phyloP scores from a whole-genome alignment of 192 early-diverging fungal species.

The Thoreauomyces humboldtii region DNA sequence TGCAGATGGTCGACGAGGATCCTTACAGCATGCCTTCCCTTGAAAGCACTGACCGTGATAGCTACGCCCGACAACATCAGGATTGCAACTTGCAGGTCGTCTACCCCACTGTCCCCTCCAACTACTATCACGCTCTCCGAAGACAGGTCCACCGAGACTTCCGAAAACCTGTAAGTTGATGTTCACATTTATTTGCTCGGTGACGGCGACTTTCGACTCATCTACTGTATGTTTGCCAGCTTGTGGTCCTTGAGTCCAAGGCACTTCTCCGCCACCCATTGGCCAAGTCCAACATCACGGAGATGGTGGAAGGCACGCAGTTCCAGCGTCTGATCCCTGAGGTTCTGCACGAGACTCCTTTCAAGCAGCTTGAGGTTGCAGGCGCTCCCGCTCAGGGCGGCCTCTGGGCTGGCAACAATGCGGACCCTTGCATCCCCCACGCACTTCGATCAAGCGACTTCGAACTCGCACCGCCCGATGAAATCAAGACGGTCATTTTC shows the following conservation, averaged over 20 bases:
- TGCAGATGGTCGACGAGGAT: constrained; percentile 94
- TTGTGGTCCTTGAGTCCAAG: constrained; percentile 81
- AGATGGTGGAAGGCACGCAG: constrained; percentile 74
- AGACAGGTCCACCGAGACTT: constrained; percentile 96
- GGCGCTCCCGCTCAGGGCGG: constrained; percentile 5
- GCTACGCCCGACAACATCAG: constrained; percentile 85
- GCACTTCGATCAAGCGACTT: constrained; percentile 42
- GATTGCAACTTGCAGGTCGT: constrained; percentile 98
- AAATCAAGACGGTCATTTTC: constrained; percentile 90
- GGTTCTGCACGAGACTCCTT: constrained; percentile 69
- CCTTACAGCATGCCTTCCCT: constrained; percentile 66
- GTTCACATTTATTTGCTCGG: neutral
- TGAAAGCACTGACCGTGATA: constrained; percentile 37
- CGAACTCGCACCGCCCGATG: constrained; percentile 70
- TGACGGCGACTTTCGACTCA: neutral
- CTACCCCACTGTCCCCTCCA: constrained; percentile 94
- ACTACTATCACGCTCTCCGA: constrained; percentile 95
- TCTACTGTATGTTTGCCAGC: constrained; percentile 28
- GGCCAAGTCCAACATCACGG: constrained; percentile 78
- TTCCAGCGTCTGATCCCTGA: constrained; percentile 96
- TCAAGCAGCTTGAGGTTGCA: constrained; percentile 38
- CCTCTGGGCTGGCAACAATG: constrained; percentile 46
- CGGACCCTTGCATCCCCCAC: constrained; percentile 51
- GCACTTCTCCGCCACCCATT: constrained; percentile 89
- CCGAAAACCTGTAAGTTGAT: constrained; percentile 80